Evolutionary conservation across 1,139 yeast species (phyloP).

Genomic region (Taphrina wiesneri): DNA sequence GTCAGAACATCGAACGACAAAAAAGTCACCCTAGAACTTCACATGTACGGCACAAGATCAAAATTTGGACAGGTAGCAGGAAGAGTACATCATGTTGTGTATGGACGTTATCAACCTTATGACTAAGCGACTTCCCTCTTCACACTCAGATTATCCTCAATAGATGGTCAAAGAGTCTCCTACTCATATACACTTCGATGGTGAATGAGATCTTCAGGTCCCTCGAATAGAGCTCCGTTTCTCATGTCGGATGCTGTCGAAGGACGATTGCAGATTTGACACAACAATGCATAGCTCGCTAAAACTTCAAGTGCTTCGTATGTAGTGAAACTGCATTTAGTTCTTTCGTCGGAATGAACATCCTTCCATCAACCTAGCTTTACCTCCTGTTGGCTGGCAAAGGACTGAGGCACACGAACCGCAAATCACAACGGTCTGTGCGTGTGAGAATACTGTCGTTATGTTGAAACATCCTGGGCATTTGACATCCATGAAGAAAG

Average conservation of each 20-base stretch:
- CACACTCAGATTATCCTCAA: background rate
- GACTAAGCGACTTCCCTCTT: background rate
- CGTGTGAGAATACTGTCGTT: slow-evolving; percentile 99
- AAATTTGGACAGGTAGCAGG: background rate
- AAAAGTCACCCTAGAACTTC: no score
- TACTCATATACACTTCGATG: background rate
- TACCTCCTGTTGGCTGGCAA: slow-evolving; percentile 99
- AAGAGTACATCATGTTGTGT: background rate
- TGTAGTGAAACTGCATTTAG: slow-evolving; percentile 51
- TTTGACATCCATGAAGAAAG: slow-evolving; percentile 74
- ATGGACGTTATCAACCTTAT: background rate
- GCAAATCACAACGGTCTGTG: slow-evolving; percentile 99
- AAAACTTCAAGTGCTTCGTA: slow-evolving; percentile 13
- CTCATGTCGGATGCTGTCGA: background rate
- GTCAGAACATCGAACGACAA: no score
- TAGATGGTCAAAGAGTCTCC: background rate
- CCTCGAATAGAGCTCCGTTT: background rate
- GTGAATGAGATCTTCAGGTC: background rate
- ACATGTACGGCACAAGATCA: background rate
- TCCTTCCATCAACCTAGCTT: slow-evolving; percentile 99
- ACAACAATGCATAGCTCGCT: slow-evolving; percentile 17
- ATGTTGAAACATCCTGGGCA: slow-evolving; percentile 96
- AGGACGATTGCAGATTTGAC: background rate
- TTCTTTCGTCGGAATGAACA: slow-evolving; percentile 95
- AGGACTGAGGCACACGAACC: slow-evolving; percentile 97